Percentiles rank a stretch among this genome's conserved stretches.
These are phyloP conservation scores for Populus hybrid DNA, from an alignment of 441 rosid species.

Conservation along the genomic window DNA sequence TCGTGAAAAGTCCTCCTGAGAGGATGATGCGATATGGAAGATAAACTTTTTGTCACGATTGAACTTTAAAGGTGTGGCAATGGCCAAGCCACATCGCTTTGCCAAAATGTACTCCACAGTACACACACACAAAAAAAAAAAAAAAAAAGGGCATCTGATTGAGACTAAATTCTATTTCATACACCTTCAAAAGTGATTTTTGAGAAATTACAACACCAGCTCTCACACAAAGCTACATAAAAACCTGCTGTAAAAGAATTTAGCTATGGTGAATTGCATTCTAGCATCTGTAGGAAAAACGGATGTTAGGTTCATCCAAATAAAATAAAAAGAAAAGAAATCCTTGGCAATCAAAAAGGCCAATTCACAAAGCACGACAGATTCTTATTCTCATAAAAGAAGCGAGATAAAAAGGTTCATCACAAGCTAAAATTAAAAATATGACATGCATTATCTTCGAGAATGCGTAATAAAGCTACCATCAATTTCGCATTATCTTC, in stretches of 20 bases:
- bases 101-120: neutral
- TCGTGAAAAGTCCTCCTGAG: too few species aligned
- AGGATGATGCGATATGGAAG: too few species aligned
- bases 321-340: too few species aligned
- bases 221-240: neutral
- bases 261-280: too few species aligned
- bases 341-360: neutral
- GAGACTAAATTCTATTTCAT: neutral
- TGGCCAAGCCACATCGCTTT: too few species aligned
- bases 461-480: neutral
- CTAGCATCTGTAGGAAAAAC: neutral
- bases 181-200: neutral
- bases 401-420: neutral
- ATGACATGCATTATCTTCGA: neutral
- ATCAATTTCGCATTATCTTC: too few species aligned
- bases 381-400: neutral
- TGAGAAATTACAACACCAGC: neutral
- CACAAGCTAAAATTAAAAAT: neutral
- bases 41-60: too few species aligned
- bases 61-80: neutral
- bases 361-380: neutral
- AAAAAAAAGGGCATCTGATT: neutral
- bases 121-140: too few species aligned
- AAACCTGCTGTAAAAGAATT: too few species aligned
- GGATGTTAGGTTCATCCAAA: neutral